Evolutionary conservation across 768 basidiomycete species (phyloP).

Genomic region (Russula ochroleuca): DNA sequence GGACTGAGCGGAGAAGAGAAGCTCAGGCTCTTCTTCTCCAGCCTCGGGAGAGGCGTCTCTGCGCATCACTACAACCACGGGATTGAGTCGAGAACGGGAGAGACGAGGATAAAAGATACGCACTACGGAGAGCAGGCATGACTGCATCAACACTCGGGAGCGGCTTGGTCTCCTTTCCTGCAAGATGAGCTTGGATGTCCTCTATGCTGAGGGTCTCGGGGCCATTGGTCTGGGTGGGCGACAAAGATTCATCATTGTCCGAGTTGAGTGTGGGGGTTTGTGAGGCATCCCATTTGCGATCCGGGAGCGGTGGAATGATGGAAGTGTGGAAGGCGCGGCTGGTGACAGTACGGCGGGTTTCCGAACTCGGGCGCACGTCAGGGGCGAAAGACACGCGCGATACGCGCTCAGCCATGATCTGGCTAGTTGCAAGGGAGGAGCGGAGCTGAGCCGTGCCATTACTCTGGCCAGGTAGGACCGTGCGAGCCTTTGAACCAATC

Average conservation of each 20-base stretch:
- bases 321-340: slow-evolving; percentile 44
- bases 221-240: slow-evolving; percentile 44
- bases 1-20: slow-evolving; percentile 38
- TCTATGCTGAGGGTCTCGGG: slow-evolving; percentile 48
- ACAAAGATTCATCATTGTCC: slow-evolving; percentile 33
- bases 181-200: slow-evolving; percentile 56
- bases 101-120: slow-evolving; percentile 32
- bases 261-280: slow-evolving; percentile 15
- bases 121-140: slow-evolving; percentile 65
- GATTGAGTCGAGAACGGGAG: slow-evolving; percentile 15
- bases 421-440: slow-evolving; percentile 47
- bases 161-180: slow-evolving; percentile 35
- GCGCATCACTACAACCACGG: slow-evolving; percentile 59
- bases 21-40: slow-evolving; percentile 40
- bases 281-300: slow-evolving; percentile 31
- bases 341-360: slow-evolving; percentile 41
- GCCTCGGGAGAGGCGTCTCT: slow-evolving; percentile 34
- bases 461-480: slow-evolving; percentile 28
- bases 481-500: slow-evolving; percentile 35
- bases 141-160: slow-evolving; percentile 51
- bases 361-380: slow-evolving; percentile 47
- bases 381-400: slow-evolving; percentile 69
- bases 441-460: slow-evolving; percentile 44
- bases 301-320: slow-evolving; percentile 42
- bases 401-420: slow-evolving; percentile 39